Conservation (phyloP, 208 protist genomes). For the Acanthamoeba royreba region DNA sequence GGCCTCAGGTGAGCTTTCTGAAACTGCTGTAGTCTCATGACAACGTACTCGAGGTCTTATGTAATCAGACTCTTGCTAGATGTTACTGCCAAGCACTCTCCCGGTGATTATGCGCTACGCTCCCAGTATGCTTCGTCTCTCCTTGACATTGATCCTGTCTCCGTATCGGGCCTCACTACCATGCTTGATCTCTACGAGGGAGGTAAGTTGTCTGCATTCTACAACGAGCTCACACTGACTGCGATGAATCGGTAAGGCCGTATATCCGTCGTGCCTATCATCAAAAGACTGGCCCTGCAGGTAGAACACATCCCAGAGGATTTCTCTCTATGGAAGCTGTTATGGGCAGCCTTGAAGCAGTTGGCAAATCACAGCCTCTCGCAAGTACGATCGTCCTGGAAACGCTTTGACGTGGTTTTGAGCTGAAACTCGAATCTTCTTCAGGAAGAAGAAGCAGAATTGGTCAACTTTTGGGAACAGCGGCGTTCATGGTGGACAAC, state of each 20-base stretch:
- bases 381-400: background rate
- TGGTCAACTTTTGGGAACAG: background rate
- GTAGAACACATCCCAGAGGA: background rate
- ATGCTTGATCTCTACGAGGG: background rate
- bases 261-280: background rate
- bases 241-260: background rate
- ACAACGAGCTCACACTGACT: background rate
- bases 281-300: background rate
- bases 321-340: background rate
- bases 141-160: background rate
- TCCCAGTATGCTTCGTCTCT: background rate
- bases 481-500: background rate
- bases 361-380: background rate
- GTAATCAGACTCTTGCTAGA: background rate
- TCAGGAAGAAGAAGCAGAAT: background rate
- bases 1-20: background rate
- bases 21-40: no score
- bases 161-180: background rate
- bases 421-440: no score
- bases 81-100: background rate
- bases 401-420: background rate
- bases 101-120: background rate
- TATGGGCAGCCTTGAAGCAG: background rate
- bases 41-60: no score
- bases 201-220: background rate